These are phyloP conservation scores for Sclerotinia minor DNA, from an alignment of 2,329 filamentous ascomycete species.

Conservation along the genomic window DNA sequence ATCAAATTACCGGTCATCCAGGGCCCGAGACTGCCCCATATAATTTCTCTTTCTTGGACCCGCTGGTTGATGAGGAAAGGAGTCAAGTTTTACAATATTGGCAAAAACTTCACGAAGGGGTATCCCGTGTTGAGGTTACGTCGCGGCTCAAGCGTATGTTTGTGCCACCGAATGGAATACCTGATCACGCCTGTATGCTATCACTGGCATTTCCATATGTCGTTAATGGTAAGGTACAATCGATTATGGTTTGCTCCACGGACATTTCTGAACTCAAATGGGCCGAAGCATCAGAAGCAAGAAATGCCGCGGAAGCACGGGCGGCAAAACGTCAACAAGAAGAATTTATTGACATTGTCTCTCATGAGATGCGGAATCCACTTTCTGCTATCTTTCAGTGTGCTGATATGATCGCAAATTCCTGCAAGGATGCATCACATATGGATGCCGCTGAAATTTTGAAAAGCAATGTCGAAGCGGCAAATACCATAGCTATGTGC, in stretches of 20 bases:
- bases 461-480: conserved; percentile 65
- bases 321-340: conserved; percentile 70
- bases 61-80: conserved; percentile 34
- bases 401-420: conserved; percentile 66
- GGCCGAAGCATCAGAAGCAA: conserved; percentile 40
- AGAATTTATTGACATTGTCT: conserved; percentile 76
- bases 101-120: conserved; percentile 31
- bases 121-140: conserved; percentile 32
- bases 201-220: conserved; percentile 32
- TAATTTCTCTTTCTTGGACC: conserved; percentile 33
- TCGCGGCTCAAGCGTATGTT: conserved; percentile 37
- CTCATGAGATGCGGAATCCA: conserved; percentile 73
- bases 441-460: conserved; percentile 51
- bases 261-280: conserved; percentile 39
- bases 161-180: conserved; percentile 34
- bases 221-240: conserved; percentile 34
- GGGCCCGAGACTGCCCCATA: conserved; percentile 27
- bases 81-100: conserved; percentile 30
- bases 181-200: conserved; percentile 35
- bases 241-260: conserved; percentile 37
- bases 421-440: conserved; percentile 30
- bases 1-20: conserved; percentile 32
- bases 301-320: conserved; percentile 54
- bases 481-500: conserved; percentile 75
- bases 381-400: conserved; percentile 75